Conservation (phyloP, 2,329 filamentous ascomycete genomes). For the Geosmithia flava region DNA sequence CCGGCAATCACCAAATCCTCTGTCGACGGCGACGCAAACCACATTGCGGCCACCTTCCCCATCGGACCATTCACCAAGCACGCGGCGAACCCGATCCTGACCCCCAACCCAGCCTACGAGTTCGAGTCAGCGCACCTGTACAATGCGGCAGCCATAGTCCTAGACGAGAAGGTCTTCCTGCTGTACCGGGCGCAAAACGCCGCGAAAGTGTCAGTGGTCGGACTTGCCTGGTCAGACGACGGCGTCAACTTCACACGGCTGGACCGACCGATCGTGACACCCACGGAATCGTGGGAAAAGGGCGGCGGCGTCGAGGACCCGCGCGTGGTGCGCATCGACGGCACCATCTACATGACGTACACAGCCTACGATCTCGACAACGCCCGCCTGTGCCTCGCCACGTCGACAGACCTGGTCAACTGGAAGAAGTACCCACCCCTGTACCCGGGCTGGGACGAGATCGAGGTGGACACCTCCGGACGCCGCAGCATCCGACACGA, state of each 20-base stretch:
- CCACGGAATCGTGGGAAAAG: not conserved
- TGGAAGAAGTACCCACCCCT: not conserved
- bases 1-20: not conserved
- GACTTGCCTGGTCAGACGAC: not conserved
- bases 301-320: not conserved
- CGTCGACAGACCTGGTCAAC: slow-evolving; percentile 1
- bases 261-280: not conserved
- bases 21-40: not conserved
- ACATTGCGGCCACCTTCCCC: not conserved
- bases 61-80: not conserved
- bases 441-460: not conserved
- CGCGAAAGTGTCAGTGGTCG: not conserved
- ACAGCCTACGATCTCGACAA: not conserved
- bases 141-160: not conserved
- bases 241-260: slow-evolving; percentile 1
- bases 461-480: not conserved
- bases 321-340: not conserved
- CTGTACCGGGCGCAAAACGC: slow-evolving; percentile 1
- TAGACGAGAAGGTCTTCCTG: not conserved
- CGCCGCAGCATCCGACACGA: not conserved
- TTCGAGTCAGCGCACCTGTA: not conserved
- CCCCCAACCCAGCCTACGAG: not conserved
- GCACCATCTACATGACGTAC: slow-evolving; percentile 1
- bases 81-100: not conserved
- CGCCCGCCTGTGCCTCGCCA: not conserved